phyloP scores from a whole-genome alignment of 495 filamentous ascomycete genomes.

The Apodospora peruviana region DNA sequence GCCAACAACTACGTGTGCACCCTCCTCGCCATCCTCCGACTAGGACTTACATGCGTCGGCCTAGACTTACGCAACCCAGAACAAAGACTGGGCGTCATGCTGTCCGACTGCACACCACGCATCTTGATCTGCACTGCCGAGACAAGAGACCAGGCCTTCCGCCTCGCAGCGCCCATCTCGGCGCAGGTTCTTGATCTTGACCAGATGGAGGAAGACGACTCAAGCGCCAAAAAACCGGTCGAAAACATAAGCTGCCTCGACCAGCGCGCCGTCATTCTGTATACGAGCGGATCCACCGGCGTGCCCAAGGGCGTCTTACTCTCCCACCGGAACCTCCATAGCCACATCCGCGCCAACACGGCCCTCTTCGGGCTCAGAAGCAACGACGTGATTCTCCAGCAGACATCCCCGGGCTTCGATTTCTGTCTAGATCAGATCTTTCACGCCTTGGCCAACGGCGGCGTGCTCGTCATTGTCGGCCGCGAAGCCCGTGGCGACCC shows the following conservation, averaged over 20 bases:
- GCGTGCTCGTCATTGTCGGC: slow-evolving; percentile 8
- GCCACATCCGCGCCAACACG: not conserved
- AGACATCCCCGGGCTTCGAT: slow-evolving; percentile 16
- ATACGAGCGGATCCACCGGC: slow-evolving; percentile 37
- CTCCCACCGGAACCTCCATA: slow-evolving; percentile 4
- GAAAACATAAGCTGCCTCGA: not conserved
- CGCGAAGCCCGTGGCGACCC: slow-evolving; percentile 7
- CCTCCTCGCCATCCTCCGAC: not conserved
- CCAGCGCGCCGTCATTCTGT: slow-evolving; percentile 25
- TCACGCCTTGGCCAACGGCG: slow-evolving; percentile 7
- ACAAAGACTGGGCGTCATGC: not conserved
- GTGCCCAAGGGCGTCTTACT: slow-evolving; percentile 34
- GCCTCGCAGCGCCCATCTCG: not conserved
- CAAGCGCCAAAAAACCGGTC: not conserved
- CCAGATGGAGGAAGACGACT: not conserved
- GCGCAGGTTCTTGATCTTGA: not conserved
- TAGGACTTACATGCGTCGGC: not conserved
- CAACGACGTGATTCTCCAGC: slow-evolving; percentile 13
- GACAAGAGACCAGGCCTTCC: not conserved
- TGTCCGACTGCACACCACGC: not conserved
- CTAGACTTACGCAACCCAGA: not conserved
- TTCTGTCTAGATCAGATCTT: slow-evolving; percentile 15
- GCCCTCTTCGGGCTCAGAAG: not conserved
- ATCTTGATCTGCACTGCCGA: not conserved
- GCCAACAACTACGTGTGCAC: not conserved